Evolutionary conservation across 768 basidiomycete genomes (phyloP).

Genomic region (Rhodosporidiobolus sp.): DNA sequence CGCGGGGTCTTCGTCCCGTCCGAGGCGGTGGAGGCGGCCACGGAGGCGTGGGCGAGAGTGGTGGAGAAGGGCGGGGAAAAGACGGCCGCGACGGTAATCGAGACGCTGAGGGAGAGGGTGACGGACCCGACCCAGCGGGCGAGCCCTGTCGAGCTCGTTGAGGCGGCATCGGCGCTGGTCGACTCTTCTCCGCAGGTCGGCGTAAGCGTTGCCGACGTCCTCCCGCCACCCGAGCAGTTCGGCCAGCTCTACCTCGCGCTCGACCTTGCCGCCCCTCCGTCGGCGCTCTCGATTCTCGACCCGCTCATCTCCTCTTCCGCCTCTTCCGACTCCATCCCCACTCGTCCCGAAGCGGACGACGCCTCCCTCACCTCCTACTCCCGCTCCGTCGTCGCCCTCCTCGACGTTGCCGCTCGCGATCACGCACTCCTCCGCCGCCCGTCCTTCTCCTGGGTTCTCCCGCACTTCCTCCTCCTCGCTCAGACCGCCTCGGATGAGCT

Average conservation of each 20-base stretch:
- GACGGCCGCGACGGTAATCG: background rate
- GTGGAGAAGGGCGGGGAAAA: background rate
- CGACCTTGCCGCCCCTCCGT: slow-evolving; percentile 11
- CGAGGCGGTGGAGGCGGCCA: slow-evolving; percentile 21
- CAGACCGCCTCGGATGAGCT: slow-evolving; percentile 42
- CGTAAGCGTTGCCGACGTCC: background rate
- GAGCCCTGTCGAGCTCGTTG: slow-evolving; percentile 22
- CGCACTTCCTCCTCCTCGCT: slow-evolving; percentile 64
- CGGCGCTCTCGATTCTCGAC: slow-evolving; percentile 53
- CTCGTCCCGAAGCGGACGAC: background rate
- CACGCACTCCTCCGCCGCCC: slow-evolving; percentile 61
- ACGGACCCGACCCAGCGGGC: background rate
- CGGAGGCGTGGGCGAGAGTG: slow-evolving; percentile 15
- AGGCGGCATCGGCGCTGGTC: slow-evolving; percentile 3
- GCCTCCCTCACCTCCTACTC: slow-evolving; percentile 17
- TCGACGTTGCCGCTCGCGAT: slow-evolving; percentile 47
- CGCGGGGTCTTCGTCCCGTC: background rate
- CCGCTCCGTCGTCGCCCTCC: slow-evolving; percentile 25
- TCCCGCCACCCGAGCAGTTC: background rate
- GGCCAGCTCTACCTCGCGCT: background rate
- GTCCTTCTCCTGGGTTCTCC: slow-evolving; percentile 65
- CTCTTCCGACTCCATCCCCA: background rate
- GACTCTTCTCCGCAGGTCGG: background rate
- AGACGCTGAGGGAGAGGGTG: background rate
- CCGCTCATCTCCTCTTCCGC: slow-evolving; percentile 56